A percentile compares a stretch with the other conserved stretches of the same genome.
phyloP scores from a whole-genome alignment of 345 rosid genomes.

The Populus tremula region DNA sequence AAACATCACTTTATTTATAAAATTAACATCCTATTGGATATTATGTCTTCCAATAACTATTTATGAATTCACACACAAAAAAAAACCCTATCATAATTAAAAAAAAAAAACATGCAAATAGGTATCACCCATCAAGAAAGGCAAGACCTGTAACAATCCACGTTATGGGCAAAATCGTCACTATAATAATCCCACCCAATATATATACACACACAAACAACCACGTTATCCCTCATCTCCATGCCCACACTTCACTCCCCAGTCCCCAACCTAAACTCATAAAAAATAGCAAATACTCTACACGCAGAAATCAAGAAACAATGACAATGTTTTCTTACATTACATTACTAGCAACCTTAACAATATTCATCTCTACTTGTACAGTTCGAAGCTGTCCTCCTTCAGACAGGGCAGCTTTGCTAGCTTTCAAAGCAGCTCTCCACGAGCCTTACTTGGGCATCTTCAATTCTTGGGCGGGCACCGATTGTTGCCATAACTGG shows the following conservation, averaged over 20 bases:
- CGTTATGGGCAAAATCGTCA: constrained; percentile 37
- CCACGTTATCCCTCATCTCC: not conserved
- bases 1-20: no score
- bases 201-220: constrained; percentile 14
- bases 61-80: no score
- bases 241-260: not conserved
- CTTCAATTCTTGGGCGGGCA: constrained; percentile 78
- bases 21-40: no score
- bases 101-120: not conserved
- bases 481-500: constrained; percentile 87
- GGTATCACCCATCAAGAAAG: no score
- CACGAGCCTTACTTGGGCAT: constrained; percentile 66
- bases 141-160: not conserved
- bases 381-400: constrained; percentile 60
- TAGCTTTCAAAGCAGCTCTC: constrained; percentile 62
- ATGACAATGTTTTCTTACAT: constrained; percentile 1
- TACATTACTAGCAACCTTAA: not conserved
- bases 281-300: not conserved
- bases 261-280: not conserved
- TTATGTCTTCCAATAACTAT: no score
- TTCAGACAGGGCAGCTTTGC: constrained; percentile 66
- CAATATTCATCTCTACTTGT: constrained; percentile 27
- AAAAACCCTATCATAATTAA: no score
- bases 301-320: not conserved
- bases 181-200: constrained; percentile 6